Evolutionary conservation across 2,329 filamentous ascomycete species (phyloP).

Genomic region (Drechmeria coniospora): DNA sequence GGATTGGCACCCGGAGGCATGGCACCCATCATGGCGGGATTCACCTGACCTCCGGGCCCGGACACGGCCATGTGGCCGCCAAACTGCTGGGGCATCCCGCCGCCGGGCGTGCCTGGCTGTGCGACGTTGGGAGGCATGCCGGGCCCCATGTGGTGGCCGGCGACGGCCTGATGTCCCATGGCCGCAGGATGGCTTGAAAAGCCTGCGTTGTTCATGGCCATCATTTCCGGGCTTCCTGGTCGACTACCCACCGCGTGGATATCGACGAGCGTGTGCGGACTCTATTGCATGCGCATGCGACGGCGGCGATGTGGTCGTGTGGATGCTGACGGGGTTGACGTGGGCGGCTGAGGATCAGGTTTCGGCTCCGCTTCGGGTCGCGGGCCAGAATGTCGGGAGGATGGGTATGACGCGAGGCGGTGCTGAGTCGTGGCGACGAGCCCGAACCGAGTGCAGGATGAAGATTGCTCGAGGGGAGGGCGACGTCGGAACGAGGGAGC

Average conservation of each 20-base stretch:
- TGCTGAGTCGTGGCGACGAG: too few species aligned
- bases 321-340: neutral
- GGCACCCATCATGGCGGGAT: conserved; percentile 59
- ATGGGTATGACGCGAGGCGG: conserved; percentile 9
- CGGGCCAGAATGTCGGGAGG: conserved; percentile 2
- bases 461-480: neutral
- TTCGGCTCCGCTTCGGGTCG: conserved; percentile 3
- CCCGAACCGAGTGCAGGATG: too few species aligned
- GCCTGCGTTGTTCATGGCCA: conserved; percentile 49
- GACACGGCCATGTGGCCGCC: conserved; percentile 53
- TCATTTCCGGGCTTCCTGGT: conserved; percentile 37
- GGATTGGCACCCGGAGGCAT: conserved; percentile 56
- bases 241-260: conserved; percentile 46
- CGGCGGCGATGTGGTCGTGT: conserved; percentile 1
- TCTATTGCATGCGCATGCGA: conserved; percentile 33
- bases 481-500: neutral
- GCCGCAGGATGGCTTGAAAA: conserved; percentile 53
- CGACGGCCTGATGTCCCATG: conserved; percentile 58
- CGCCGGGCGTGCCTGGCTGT: conserved; percentile 51
- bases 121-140: conserved; percentile 53
- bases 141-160: conserved; percentile 47
- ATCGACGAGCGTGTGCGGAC: conserved; percentile 30
- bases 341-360: neutral
- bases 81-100: conserved; percentile 51
- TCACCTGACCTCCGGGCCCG: conserved; percentile 56